Conservation (phyloP, 73 alveolate species). For the Loxodes magnus region DNA sequence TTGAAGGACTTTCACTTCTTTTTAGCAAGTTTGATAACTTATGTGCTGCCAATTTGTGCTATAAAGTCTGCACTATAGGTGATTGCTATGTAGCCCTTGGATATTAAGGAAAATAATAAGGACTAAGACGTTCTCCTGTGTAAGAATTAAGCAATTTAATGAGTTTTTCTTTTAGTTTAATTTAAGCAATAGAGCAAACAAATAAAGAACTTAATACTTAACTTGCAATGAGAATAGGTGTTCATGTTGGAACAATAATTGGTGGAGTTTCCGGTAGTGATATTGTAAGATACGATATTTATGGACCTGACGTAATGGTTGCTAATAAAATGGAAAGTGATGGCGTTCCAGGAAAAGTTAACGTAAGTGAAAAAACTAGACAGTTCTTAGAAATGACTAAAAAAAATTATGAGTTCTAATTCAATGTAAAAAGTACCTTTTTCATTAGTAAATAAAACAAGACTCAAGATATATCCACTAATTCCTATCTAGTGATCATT, state of each 20-base stretch:
- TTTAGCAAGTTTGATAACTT: conserved; percentile 88
- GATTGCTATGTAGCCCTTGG: conserved; percentile 75
- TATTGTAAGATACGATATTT: conserved; percentile 54
- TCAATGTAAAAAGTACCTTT: no score
- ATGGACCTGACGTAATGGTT: conserved; percentile 57
- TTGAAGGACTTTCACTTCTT: conserved; percentile 70
- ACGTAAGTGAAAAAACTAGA: conserved; percentile 43
- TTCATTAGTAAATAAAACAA: no score
- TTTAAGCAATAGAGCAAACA: conserved; percentile 29
- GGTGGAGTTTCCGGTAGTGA: conserved; percentile 24
- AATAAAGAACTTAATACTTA: conserved; percentile 30
- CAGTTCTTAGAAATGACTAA: conserved; percentile 39
- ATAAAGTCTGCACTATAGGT: conserved; percentile 63
- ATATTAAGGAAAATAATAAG: conserved; percentile 36
- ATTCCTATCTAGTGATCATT: no score
- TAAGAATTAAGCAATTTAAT: conserved; percentile 56
- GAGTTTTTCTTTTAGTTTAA: conserved; percentile 49
- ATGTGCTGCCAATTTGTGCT: conserved; percentile 65
- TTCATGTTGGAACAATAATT: conserved; percentile 24
- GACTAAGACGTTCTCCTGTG: conserved; percentile 45
- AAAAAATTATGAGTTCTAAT: no score
- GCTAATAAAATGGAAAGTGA: conserved; percentile 66
- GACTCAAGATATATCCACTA: no score
- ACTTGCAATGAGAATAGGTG: conserved; percentile 23
- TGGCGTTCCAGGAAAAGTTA: conserved; percentile 45